phyloP scores from a whole-genome alignment of 2,329 filamentous ascomycete genomes.

The Pyricularia sp. region DNA sequence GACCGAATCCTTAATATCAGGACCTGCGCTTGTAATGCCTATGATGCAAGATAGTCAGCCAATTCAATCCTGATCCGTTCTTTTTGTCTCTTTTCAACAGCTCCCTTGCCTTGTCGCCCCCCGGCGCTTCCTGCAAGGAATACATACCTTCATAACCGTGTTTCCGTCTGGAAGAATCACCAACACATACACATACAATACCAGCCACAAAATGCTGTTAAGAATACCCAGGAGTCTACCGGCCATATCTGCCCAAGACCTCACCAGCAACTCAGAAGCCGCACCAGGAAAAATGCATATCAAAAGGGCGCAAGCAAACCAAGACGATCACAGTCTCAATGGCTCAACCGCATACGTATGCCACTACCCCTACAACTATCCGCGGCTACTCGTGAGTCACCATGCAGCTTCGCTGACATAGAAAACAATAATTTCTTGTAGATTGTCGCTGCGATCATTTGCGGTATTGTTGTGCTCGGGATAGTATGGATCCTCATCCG shows the following conservation, averaged over 20 bases:
- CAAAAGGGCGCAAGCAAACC: background rate
- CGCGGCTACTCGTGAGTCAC: background rate
- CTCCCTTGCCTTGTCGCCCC: background rate
- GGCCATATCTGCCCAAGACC: background rate
- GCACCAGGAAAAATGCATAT: background rate
- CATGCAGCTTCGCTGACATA: background rate
- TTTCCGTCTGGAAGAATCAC: background rate
- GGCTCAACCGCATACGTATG: background rate
- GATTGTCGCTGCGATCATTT: constrained; percentile 16
- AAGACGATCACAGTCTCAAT: background rate
- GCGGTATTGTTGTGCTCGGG: constrained; percentile 13
- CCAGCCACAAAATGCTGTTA: background rate
- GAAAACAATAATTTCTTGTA: constrained; percentile 1
- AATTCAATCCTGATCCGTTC: background rate
- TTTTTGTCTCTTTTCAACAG: background rate
- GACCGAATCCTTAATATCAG: background rate
- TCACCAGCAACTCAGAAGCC: background rate
- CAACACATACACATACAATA: background rate
- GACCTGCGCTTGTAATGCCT: background rate
- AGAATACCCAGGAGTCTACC: background rate
- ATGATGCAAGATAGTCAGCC: background rate
- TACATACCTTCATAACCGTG: background rate
- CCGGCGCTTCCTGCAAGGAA: background rate
- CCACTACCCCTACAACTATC: background rate
- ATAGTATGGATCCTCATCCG: constrained; percentile 14